Evolutionary conservation across 352 stramenopile genomes (phyloP).

Genomic region (Globisporangium sylvaticum): DNA sequence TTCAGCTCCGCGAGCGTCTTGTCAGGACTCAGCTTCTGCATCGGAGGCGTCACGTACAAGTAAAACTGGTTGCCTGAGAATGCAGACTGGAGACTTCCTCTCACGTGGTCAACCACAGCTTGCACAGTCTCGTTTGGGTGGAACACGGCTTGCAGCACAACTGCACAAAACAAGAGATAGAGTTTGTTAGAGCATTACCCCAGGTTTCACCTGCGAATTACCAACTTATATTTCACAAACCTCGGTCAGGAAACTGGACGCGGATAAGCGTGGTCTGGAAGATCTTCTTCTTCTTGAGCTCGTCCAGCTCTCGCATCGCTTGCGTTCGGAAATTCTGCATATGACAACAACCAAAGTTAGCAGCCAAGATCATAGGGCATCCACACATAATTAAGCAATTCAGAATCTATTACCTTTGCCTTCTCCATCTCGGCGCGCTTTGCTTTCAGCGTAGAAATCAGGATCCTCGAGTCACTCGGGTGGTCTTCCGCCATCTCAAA

Average conservation of each 20-base stretch:
- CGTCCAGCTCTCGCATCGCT: constrained; percentile 85
- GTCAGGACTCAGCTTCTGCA: constrained; percentile 46
- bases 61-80: constrained; percentile 42
- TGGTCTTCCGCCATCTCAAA: constrained; percentile 25
- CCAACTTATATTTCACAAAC: constrained; percentile 20
- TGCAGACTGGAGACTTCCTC: constrained; percentile 34
- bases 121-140: constrained; percentile 76
- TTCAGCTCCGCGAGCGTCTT: constrained; percentile 68
- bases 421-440: constrained; percentile 74
- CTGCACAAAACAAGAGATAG: constrained; percentile 19
- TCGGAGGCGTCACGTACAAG: constrained; percentile 77
- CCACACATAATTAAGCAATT: neutral
- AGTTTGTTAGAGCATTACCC: neutral
- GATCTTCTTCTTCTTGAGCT: constrained; percentile 79
- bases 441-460: constrained; percentile 76
- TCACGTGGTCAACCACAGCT: constrained; percentile 67
- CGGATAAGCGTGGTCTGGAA: constrained; percentile 75
- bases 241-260: constrained; percentile 81
- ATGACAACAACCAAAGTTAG: neutral
- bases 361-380: neutral
- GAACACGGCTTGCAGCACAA: constrained; percentile 77
- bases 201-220: neutral
- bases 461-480: constrained; percentile 52
- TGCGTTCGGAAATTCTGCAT: constrained; percentile 77
- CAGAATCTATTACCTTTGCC: constrained; percentile 50